A percentile compares a stretch with the other conserved stretches of the same genome.
phyloP scores from a whole-genome alignment of 805 yeast genomes.

The Ogataea angusta region DNA sequence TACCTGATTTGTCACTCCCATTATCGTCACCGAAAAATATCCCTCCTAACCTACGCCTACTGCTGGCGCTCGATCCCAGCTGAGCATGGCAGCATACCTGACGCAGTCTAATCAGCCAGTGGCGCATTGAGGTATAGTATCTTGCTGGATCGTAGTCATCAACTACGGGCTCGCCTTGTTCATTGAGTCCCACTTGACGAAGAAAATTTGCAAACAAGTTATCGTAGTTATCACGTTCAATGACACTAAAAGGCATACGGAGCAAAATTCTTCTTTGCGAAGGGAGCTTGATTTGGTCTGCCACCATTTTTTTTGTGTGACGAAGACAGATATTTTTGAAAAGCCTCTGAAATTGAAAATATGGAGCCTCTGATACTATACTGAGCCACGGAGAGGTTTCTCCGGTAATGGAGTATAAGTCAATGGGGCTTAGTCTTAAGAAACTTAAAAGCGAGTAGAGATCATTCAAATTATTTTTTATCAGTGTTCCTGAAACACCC shows the following conservation, averaged over 20 bases:
- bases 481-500: conserved; percentile 98
- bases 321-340: conserved; percentile 60
- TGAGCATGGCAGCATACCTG: conserved; percentile 84
- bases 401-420: conserved; percentile 19
- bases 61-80: conserved; percentile 17
- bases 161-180: conserved; percentile 46
- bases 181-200: conserved; percentile 50
- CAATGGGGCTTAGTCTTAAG: conserved; percentile 64
- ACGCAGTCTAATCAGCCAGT: conserved; percentile 67
- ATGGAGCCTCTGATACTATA: conserved; percentile 26
- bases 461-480: conserved; percentile 63
- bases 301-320: conserved; percentile 83
- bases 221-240: conserved; percentile 83
- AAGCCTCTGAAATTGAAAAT: conserved; percentile 44
- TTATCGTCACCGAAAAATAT: conserved; percentile 8
- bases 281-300: conserved; percentile 73
- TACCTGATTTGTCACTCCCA: conserved; percentile 12
- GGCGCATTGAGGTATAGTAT: conserved; percentile 48
- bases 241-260: conserved; percentile 70
- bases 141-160: conserved; percentile 49
- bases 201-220: conserved; percentile 60
- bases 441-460: conserved; percentile 69
- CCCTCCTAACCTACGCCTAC: conserved; percentile 7
- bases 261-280: conserved; percentile 69
- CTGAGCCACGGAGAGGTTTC: conserved; percentile 28